Conservation (phyloP, 257 asterid genomes). For the Solanum habrochaites region DNA sequence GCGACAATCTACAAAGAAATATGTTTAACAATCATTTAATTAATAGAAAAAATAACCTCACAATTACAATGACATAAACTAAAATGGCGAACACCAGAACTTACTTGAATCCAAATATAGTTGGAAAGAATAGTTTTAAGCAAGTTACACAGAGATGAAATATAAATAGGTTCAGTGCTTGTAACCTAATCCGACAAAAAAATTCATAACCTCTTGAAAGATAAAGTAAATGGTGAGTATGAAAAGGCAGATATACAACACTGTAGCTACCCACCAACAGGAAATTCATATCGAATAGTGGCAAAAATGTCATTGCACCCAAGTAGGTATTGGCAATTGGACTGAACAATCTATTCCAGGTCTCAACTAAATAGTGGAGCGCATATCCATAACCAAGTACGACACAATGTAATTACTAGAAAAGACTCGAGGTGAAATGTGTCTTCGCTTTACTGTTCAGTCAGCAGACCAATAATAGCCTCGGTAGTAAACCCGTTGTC, state of each 20-base stretch:
- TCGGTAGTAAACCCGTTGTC: neutral
- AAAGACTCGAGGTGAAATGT: neutral
- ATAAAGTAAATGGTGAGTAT: neutral
- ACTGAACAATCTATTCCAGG: neutral
- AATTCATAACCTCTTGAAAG: neutral
- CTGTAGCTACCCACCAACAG: neutral
- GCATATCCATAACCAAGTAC: neutral
- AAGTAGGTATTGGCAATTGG: neutral
- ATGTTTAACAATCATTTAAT: neutral
- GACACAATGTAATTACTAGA: neutral
- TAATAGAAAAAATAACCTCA: neutral
- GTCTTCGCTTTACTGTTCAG: neutral
- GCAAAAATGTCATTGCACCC: neutral
- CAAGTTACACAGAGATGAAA: neutral
- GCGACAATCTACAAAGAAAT: slow-evolving; percentile 51
- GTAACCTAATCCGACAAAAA: neutral
- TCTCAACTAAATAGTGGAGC: neutral
- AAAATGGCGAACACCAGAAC: neutral
- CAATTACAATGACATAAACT: neutral
- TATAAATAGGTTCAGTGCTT: neutral
- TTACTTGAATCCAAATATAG: neutral
- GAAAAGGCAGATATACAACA: neutral
- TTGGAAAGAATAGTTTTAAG: neutral
- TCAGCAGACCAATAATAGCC: neutral
- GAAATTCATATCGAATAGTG: neutral